Evolutionary conservation across 805 yeast genomes (phyloP).

Genomic region (Teunomyces tritomae): DNA sequence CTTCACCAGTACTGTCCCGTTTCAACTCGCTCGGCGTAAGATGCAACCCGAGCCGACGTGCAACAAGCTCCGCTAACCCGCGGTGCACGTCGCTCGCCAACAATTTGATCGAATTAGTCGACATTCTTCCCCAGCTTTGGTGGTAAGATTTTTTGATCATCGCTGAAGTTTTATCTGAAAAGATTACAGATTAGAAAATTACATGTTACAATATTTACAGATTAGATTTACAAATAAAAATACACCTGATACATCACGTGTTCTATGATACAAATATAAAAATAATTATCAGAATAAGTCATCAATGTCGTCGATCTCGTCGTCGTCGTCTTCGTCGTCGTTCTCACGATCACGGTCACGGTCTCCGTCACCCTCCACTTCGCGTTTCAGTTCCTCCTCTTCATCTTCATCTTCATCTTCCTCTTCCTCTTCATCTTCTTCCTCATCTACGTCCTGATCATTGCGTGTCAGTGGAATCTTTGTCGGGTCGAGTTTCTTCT

Average conservation of each 20-base stretch:
- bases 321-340: constrained; percentile 11
- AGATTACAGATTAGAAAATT: not conserved
- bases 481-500: constrained; percentile 20
- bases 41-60: constrained; percentile 56
- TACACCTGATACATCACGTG: not conserved
- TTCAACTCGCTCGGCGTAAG: constrained; percentile 62
- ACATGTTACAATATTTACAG: not conserved
- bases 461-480: constrained; percentile 18
- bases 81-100: constrained; percentile 68
- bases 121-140: constrained; percentile 41
- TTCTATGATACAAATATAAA: not conserved
- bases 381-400: constrained; percentile 26
- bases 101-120: constrained; percentile 67
- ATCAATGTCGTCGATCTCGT: constrained; percentile 35
- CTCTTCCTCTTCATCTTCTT: constrained; percentile 12
- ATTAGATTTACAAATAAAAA: too few species aligned
- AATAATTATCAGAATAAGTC: constrained; percentile 30
- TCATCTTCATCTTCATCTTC: constrained; percentile 20
- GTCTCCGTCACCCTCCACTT: constrained; percentile 10
- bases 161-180: not conserved
- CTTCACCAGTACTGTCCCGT: constrained; percentile 70
- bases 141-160: constrained; percentile 5
- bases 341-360: constrained; percentile 13
- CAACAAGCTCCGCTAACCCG: constrained; percentile 67
- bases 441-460: constrained; percentile 12